Evolutionary conservation across 2,329 filamentous ascomycete genomes (phyloP), one percentile per base, ranked within the genome.

Genomic region (Talaromyces sp.): DNA sequence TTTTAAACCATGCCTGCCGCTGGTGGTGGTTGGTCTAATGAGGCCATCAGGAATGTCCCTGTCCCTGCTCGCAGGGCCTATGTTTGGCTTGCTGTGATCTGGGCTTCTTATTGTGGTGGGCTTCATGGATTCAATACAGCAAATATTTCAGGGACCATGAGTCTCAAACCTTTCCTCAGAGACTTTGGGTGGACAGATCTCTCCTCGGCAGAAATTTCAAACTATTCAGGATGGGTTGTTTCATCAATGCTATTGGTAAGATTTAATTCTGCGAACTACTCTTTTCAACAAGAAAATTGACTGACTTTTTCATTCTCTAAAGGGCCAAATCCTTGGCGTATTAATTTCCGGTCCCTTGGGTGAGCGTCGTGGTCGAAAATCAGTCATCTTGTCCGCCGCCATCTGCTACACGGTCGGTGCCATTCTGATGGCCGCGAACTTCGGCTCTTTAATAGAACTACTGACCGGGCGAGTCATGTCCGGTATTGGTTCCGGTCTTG

Each of bases 71-170:
- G 49, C 1, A 41, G 52, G 11, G 40, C 48, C 7, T 62, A 62
- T 22, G 55, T 60, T 17, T 60, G 60, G 57, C 49, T 62, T 11
- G 57, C 57, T 8, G 52, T 37, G 6, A 60, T 60, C 32, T 60
- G 60, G 59, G 57, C 59, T 2, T 62, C 59, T 2, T 62, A 60
- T 29, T 58, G 54, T 37, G 57, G 60, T 20, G 60, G 57, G 13
- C 48, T 62, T 7, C 60, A 62, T 52, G 60, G 56, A 10, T 61
- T 64, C 47, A 64, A 62, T n/a, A 58, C 61, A 9, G 54, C 59
- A n/a, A 62, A 64, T 42, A 64, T 64, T 9, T 64, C 61, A 2
- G 61, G 61, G 0, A 56, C 57, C 1, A 64, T 64, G 57, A 54
- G 51, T n/a, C 49, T 64, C 27, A 48, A 52, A 14, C 56, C 60